Base-by-base conservation (phyloP, 176 grass and related monocot genomes). In the Raddia guianensis region DNA sequence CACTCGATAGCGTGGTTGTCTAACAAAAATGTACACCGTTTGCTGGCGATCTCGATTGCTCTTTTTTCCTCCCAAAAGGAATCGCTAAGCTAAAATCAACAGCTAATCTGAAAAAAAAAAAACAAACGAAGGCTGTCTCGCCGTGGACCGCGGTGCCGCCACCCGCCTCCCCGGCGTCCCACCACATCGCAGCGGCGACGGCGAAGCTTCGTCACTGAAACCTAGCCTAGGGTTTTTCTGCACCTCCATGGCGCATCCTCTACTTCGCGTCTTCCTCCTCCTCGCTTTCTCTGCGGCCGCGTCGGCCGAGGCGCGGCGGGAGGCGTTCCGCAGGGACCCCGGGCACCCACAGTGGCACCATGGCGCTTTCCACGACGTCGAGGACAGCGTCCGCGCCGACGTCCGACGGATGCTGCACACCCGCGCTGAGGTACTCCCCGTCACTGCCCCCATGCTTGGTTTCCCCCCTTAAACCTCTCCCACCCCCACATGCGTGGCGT, bases 361-460 rank as follows among this genome's bases (percentile, higher is more conserved):
- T 15, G 84, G 92, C 82, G 96, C 90, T 56, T 93, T 99, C 73
- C 92, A 99, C 60, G 92, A 95, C 71, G 89, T 97, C 48, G 83
- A 90, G 84, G 84, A 89, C 32, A 89, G 86, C 68, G 68, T 99
- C 82, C 96, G 92, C 83, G 90, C 90, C 47, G 90, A 93, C 58
- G 84, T 99, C 15, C 96, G 92, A 44, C 96, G 92, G 32, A 95
- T 91, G 88, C 92, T 99, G 45, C 96, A 99, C 70, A 91, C 96
- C 32, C 93, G 96, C 68, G 92, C 96, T 32, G 88, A 99, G 96
- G 96, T 95, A 82, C 72, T 75, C 40, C 67, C 63, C 32, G 19
- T 79, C 20, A 40, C 65, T 68, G 12, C 16, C 9, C 37, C 59
- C 11, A 34, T 67, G 73, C 6, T 74, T 45, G 32, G 20, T 40